Evolutionary conservation across 2,329 filamentous ascomycete genomes (phyloP), one percentile per base, ranked within the genome.

Genomic region (Ophiostoma perfectum): DNA sequence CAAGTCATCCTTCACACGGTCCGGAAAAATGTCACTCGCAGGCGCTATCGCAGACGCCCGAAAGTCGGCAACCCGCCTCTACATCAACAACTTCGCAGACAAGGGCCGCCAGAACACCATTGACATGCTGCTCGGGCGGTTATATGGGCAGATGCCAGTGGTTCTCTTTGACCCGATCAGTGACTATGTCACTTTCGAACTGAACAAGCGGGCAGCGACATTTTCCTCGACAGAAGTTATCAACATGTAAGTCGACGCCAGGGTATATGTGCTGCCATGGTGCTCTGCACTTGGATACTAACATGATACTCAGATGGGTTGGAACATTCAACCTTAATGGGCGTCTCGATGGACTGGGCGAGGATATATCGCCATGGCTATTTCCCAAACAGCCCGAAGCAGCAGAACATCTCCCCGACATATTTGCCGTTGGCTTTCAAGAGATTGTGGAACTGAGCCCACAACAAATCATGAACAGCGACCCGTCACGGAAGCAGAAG

Each of bases 401-500:
- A 9, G 83, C 86, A 5, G 77, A 86, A 3, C 82, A 86, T 64
- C 87, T 91, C 70, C 93, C 95, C 5, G 91, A 94, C 69, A 91
- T 99, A 49, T 88, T 96, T 66, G 93, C 90, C 7, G 89, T 97
- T 16, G 95, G 92, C 0, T 98, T 99, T 74, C 95, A 99, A 76
- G 95, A 99, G 78, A 98, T 99, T 71, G 95, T 99, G n/a, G 92
- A 97, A 75, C 81, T 99, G 64, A 97, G 92, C 74, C 95, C 96
- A 16, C 94, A 98, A 77, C 95, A 99, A 75, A 98, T 99, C 75
- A 97, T 99, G 93, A 97, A 96, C 72, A 98, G 93, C 70, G 94
- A 99, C 76, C 95, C 95, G 0, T 87, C 88, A 3, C 86, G 91
- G 67, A 91, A 94, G 72, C 88, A 92, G 71, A 81, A 89, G 27